Percentiles rank a stretch among this genome's conserved stretches.
phyloP scores from a whole-genome alignment of 116 monocot species.

The Cymodocea nodosa region DNA sequence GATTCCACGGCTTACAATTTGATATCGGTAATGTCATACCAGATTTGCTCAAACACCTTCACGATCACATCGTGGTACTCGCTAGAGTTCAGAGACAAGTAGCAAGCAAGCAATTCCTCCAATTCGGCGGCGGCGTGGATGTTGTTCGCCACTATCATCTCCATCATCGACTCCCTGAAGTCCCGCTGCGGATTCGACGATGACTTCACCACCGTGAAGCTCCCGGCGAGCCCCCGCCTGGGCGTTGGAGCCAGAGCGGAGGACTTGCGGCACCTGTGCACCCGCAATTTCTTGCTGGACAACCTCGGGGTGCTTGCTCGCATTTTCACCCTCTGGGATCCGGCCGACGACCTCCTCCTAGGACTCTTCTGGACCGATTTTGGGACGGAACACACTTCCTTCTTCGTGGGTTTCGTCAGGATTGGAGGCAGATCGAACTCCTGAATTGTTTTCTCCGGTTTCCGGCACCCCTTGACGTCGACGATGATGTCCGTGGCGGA shows the following conservation, averaged over 20 bases:
- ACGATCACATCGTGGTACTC: conserved; percentile 79
- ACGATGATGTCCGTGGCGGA: conserved; percentile 20
- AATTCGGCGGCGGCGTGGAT: conserved; percentile 42
- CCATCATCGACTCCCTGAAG: conserved; percentile 85
- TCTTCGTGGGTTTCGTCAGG: conserved; percentile 24
- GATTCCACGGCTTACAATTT: not conserved
- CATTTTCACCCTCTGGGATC: conserved; percentile 15
- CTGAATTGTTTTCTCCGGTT: not conserved
- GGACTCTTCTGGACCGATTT: not conserved
- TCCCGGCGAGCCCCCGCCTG: conserved; percentile 20
- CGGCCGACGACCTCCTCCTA: conserved; percentile 15
- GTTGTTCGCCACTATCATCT: conserved; percentile 83
- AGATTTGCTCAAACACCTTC: conserved; percentile 73
- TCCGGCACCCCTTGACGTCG: conserved; percentile 10
- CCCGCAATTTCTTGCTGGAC: conserved; percentile 8
- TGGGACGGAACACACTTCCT: not conserved
- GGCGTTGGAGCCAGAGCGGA: not conserved
- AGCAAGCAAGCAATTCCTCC: conserved; percentile 82
- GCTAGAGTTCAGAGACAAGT: conserved; percentile 58
- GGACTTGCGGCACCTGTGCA: not conserved
- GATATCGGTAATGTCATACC: conserved; percentile 42
- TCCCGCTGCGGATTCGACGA: conserved; percentile 65
- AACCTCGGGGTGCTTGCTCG: conserved; percentile 38
- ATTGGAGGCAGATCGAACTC: conserved; percentile 46
- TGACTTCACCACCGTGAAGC: conserved; percentile 62